These are phyloP conservation scores for Eucalyptus sp. DNA, from an alignment of 345 rosid genomes.

Conservation along the genomic window DNA sequence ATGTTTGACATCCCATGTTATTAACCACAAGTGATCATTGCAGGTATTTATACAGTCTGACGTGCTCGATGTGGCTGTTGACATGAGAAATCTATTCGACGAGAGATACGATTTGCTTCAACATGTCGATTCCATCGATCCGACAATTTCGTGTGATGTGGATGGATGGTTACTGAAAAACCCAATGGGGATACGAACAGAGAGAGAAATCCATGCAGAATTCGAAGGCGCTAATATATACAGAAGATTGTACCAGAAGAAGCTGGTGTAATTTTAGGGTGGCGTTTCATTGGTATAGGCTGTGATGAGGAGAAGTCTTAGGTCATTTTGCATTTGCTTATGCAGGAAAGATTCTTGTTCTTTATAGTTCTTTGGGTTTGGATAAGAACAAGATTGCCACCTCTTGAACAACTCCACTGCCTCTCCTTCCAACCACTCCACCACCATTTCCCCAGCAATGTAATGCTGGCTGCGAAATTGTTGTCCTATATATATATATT, in stretches of 20 bases:
- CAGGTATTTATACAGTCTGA: slow-evolving; percentile 92
- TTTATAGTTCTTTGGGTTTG: neutral
- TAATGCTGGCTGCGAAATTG: neutral
- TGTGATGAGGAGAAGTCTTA: neutral
- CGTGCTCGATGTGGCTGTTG: slow-evolving; percentile 72
- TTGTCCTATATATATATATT: neutral
- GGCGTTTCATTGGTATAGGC: neutral
- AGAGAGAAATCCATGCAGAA: slow-evolving; percentile 85
- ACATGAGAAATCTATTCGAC: slow-evolving; percentile 76
- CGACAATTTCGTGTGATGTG: slow-evolving; percentile 16
- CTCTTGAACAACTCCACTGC: neutral
- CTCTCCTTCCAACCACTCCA: neutral
- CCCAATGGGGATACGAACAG: slow-evolving; percentile 85
- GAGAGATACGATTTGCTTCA: slow-evolving; percentile 26
- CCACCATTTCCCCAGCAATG: neutral
- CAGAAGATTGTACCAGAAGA: slow-evolving; percentile 55
- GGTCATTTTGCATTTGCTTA: neutral
- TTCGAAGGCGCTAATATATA: slow-evolving; percentile 65
- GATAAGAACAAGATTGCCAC: neutral
- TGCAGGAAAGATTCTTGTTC: neutral
- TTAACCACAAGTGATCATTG: neutral
- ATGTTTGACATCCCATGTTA: neutral
- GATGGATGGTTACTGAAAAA: slow-evolving; percentile 69
- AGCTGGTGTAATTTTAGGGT: neutral
- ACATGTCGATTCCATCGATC: slow-evolving; percentile 26